A percentile compares a stretch with the other conserved stretches of the same genome.
Evolutionary conservation across 2,329 filamentous ascomycete species (phyloP).

Genomic region (Arachnopeziza araneosa): DNA sequence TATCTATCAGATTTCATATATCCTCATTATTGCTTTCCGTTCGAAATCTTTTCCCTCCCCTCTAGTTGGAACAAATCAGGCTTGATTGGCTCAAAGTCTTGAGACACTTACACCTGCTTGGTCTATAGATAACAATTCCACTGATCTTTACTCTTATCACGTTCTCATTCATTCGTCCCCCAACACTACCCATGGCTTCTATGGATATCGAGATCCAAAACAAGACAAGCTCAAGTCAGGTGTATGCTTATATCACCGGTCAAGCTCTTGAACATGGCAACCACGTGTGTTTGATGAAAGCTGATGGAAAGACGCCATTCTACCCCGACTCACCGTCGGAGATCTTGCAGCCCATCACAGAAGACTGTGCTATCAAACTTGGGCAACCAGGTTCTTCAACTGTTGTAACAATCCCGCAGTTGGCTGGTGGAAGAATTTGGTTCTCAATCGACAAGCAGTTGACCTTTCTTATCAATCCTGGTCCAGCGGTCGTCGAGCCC

Average conservation of each 20-base stretch:
- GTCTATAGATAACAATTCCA: background rate
- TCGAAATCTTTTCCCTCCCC: background rate
- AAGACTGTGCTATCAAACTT: slow-evolving; percentile 58
- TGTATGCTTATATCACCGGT: slow-evolving; percentile 68
- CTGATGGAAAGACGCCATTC: slow-evolving; percentile 61
- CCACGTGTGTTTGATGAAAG: slow-evolving; percentile 54
- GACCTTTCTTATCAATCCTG: slow-evolving; percentile 65
- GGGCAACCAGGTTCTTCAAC: slow-evolving; percentile 54
- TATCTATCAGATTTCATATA: background rate
- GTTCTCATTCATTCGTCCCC: too few species aligned
- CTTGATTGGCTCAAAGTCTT: background rate
- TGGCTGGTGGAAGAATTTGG: slow-evolving; percentile 69
- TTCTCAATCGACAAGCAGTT: slow-evolving; percentile 59
- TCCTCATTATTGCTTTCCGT: background rate
- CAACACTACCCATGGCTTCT: slow-evolving; percentile 16
- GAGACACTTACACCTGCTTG: background rate
- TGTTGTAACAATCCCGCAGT: slow-evolving; percentile 60
- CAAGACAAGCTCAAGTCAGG: slow-evolving; percentile 49
- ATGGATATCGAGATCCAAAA: slow-evolving; percentile 61
- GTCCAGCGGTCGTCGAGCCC: slow-evolving; percentile 67
- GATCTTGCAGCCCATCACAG: slow-evolving; percentile 45
- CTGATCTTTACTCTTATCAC: background rate
- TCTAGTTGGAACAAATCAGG: background rate
- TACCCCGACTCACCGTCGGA: slow-evolving; percentile 53
- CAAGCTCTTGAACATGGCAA: slow-evolving; percentile 55